These are phyloP conservation scores for Acanthamoeba divionensis DNA, from an alignment of 208 protist genomes.

Conservation along the genomic window DNA sequence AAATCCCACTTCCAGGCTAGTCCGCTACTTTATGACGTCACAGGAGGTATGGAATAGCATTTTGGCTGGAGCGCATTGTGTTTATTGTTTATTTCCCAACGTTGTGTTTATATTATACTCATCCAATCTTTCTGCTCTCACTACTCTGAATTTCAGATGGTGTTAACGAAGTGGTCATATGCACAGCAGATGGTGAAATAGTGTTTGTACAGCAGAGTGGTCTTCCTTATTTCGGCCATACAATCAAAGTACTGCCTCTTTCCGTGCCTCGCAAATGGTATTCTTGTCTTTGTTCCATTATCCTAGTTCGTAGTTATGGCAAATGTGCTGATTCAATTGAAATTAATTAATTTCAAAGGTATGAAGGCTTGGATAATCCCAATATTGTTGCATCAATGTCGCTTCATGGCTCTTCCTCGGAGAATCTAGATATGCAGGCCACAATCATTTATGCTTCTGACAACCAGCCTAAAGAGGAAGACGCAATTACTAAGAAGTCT, in stretches of 20 bases:
- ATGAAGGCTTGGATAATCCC: conserved; percentile 56
- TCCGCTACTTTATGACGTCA: conserved; percentile 84
- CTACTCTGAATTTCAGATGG: conserved; percentile 75
- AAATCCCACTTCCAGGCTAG: conserved; percentile 78
- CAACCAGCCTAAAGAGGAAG: no score
- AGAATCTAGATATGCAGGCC: no score
- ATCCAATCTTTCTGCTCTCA: not conserved
- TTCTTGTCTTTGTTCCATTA: conserved; percentile 12
- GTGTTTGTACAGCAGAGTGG: conserved; percentile 82
- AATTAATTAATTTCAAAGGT: no score
- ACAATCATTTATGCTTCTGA: no score
- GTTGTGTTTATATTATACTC: not conserved
- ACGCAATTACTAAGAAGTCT: no score
- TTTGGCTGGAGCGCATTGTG: no score
- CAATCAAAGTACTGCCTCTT: conserved; percentile 82
- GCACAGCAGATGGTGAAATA: conserved; percentile 86
- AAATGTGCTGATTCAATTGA: conserved; percentile 29
- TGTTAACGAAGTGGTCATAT: conserved; percentile 83
- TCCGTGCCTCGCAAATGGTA: conserved; percentile 85
- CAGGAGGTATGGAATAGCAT: not conserved
- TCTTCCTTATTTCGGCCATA: not conserved
- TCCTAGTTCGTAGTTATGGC: conserved; percentile 46
- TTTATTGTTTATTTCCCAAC: no score
- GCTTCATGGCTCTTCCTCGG: not conserved
- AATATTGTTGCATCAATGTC: conserved; percentile 56